Conservation (phyloP, 208 protist species). For the Leishmania guyanensis region DNA sequence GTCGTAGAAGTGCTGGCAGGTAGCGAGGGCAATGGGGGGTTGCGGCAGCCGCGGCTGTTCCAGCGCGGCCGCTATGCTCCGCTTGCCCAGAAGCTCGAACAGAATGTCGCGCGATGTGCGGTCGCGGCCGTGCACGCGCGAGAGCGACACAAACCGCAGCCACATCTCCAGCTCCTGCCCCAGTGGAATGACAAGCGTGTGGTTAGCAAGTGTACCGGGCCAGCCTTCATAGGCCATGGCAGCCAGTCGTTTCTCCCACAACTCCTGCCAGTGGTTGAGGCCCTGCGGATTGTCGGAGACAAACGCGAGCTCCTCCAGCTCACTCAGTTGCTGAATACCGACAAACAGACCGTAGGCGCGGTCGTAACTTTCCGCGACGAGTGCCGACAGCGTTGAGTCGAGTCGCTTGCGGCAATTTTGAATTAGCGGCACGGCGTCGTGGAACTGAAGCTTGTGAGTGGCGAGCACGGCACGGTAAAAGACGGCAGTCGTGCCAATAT, state of each 20-base stretch:
- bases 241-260: constrained; percentile 83
- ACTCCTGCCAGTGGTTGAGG: constrained; percentile 79
- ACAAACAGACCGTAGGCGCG: constrained; percentile 98
- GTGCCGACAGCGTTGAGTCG: constrained; percentile 95
- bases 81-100: constrained; percentile 78
- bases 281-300: constrained; percentile 71
- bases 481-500: constrained; percentile 85
- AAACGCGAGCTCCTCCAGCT: constrained; percentile 98
- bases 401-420: constrained; percentile 89
- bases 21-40: constrained; percentile 75
- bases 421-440: constrained; percentile 92
- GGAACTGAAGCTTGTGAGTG: constrained; percentile 72
- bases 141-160: constrained; percentile 97
- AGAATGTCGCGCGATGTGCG: constrained; percentile 90
- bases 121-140: constrained; percentile 87
- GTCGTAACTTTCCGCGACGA: constrained; percentile 98
- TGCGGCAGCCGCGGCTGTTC: constrained; percentile 53
- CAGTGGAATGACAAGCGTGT: constrained; percentile 93
- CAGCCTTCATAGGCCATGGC: constrained; percentile 96
- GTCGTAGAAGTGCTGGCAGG: constrained; percentile 89
- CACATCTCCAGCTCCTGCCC: constrained; percentile 96
- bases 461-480: constrained; percentile 94
- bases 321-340: constrained; percentile 97
- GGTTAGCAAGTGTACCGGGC: constrained; percentile 97
- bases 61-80: constrained; percentile 65